These are phyloP conservation scores for Cyclostephanos invisitatus DNA, from an alignment of 108 stramenopile species.

Conservation along the genomic window DNA sequence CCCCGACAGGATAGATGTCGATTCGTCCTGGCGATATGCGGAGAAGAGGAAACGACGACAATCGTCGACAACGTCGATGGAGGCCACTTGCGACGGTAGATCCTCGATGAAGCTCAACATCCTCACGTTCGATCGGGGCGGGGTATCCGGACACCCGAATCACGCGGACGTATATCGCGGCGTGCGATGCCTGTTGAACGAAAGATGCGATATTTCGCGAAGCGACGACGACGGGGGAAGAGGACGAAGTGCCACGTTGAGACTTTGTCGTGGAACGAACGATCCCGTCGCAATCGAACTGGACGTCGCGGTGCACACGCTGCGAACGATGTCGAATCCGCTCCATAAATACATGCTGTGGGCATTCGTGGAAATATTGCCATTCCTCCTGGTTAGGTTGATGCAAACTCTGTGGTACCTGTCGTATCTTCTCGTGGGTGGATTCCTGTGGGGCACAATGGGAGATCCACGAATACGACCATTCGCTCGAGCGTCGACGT, in stretches of 20 bases:
- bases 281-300: conserved; percentile 14
- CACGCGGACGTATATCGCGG: conserved; percentile 76
- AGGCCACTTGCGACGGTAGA: neutral
- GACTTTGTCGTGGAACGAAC: conserved; percentile 1
- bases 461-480: neutral
- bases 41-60: conserved; percentile 2
- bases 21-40: neutral
- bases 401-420: conserved; percentile 51
- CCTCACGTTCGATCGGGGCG: conserved; percentile 73
- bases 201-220: conserved; percentile 16
- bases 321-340: conserved; percentile 48
- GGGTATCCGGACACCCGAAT: conserved; percentile 85
- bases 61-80: too few relatives aligned
- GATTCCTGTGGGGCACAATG: conserved; percentile 26
- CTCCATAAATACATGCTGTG: conserved; percentile 46
- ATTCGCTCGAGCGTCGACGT: conserved; percentile 1
- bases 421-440: conserved; percentile 47
- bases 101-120: conserved; percentile 37
- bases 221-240: conserved; percentile 7
- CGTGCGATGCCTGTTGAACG: conserved; percentile 42
- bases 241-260: neutral
- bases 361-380: conserved; percentile 40
- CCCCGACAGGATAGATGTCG: conserved; percentile 4
- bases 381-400: conserved; percentile 33
- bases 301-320: conserved; percentile 11